Evolutionary conservation across 345 rosid genomes (phyloP), one percentile per base, ranked within the genome.

Genomic region (Brassica nigra): DNA sequence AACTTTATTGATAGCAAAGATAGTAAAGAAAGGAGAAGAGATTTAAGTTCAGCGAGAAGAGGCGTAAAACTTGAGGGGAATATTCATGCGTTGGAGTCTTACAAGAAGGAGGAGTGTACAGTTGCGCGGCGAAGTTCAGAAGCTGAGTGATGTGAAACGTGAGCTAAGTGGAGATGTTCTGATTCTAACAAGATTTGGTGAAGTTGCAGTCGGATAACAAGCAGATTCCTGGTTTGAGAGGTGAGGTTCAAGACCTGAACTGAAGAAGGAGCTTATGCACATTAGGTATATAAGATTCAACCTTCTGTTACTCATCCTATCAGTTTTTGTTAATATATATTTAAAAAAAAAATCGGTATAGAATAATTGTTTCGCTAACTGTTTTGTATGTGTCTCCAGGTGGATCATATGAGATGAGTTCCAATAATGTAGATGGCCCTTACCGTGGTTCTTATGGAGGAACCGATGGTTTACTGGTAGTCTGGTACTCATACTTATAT

Each of bases 211-310:
- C 87, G 11, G 97, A 95, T 37, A 93, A 91, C 80, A 85, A 91
- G 78, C 95, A 91, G 81, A 88, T 93, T 80, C 90, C 92, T 4
- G 79, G 66, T 37, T 74, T 93, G 59, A 86, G 86, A 81, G 88
- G 85, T 6, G 95, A 95, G 76, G 70, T 90, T 70, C 91, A 93
- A 30, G 87, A 89, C 70, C 62, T 93, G 27, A 23, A 23, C 27
- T 23, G 75, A 94, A 85, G 78, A 92, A 91, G 87, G 97, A 95
- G 81, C 90, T 95, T 78, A 85, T 90, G 97, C 99, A 80, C 78
- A 85, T 94, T 61, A 91, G 98, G 99, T 95, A 49, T 78, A 74
- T 23, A 23, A 79, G 61, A 64, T 23, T 1, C 27, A 23, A 23
- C 27, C 27, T 23, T 23, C 1, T 23, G 27, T 23, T 23, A 23